phyloP scores from a whole-genome alignment of 805 yeast genomes.

The Candida fluviatilis region DNA sequence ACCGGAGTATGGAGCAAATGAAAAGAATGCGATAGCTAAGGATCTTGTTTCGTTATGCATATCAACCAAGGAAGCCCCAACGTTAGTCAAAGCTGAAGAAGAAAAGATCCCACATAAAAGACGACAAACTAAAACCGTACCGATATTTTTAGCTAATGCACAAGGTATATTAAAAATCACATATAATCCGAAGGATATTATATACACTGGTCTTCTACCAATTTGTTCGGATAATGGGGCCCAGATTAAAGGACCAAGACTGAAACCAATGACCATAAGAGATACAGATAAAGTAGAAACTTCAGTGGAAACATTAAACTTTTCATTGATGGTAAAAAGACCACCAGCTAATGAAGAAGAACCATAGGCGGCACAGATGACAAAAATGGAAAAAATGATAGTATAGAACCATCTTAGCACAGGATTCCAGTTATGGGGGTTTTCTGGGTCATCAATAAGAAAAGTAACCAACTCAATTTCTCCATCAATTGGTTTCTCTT shows the following conservation, averaged over 20 bases:
- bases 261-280: slow-evolving; percentile 83
- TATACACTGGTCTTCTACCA: slow-evolving; percentile 83
- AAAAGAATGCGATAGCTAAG: slow-evolving; percentile 84
- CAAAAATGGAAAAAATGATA: slow-evolving; percentile 60
- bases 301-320: slow-evolving; percentile 67
- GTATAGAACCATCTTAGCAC: slow-evolving; percentile 63
- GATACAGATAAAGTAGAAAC: slow-evolving; percentile 80
- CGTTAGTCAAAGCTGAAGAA: slow-evolving; percentile 77
- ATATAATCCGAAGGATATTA: slow-evolving; percentile 70
- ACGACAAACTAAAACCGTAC: slow-evolving; percentile 74
- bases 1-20: slow-evolving; percentile 90
- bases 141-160: slow-evolving; percentile 79
- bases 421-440: slow-evolving; percentile 82
- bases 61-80: slow-evolving; percentile 90
- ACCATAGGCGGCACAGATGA: slow-evolving; percentile 89
- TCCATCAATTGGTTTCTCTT: slow-evolving; percentile 12
- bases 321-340: slow-evolving; percentile 58
- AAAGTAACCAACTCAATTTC: slow-evolving; percentile 85
- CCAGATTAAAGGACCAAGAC: slow-evolving; percentile 85
- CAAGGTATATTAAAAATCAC: slow-evolving; percentile 82
- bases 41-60: slow-evolving; percentile 82
- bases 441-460: slow-evolving; percentile 72
- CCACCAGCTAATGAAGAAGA: slow-evolving; percentile 91
- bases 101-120: slow-evolving; percentile 86
- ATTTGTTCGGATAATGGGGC: slow-evolving; percentile 83